phyloP scores from a whole-genome alignment of 2,329 filamentous ascomycete species.

The Cladosporium sp. region DNA sequence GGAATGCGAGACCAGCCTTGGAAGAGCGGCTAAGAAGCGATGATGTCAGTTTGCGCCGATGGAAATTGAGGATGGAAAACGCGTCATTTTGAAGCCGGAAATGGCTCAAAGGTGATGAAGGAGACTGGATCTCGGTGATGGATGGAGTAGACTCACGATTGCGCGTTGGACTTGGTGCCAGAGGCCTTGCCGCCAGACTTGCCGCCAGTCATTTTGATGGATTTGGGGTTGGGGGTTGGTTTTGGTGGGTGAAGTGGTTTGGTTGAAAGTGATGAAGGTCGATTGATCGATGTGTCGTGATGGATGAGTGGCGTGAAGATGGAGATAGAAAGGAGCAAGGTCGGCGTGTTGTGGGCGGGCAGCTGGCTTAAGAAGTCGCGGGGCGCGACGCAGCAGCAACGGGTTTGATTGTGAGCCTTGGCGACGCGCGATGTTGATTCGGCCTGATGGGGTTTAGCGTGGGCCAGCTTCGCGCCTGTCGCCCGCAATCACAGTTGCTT shows the following conservation, averaged over 20 bases:
- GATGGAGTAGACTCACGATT: conserved; percentile 73
- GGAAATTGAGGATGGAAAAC: conserved; percentile 28
- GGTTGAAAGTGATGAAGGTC: conserved; percentile 22
- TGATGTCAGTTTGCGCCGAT: conserved; percentile 44
- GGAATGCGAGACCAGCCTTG: conserved; percentile 98
- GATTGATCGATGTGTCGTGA: conserved; percentile 26
- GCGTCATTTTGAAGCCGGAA: conserved; percentile 35
- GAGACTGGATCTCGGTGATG: conserved; percentile 26
- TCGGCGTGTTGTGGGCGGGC: conserved; percentile 21
- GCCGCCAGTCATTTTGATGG: conserved; percentile 97
- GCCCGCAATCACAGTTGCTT: conserved; percentile 21
- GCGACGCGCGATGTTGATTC: conserved; percentile 19
- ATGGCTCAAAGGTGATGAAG: conserved; percentile 43
- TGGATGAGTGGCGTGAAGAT: conserved; percentile 32
- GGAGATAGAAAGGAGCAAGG: conserved; percentile 37
- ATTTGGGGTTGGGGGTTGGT: conserved; percentile 41
- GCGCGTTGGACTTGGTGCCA: conserved; percentile 91
- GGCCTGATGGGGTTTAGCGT: conserved; percentile 24
- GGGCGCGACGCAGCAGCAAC: conserved; percentile 9
- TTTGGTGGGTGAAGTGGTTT: conserved; percentile 39
- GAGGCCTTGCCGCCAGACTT: conserved; percentile 99
- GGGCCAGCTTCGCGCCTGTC: conserved; percentile 18
- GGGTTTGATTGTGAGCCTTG: conserved; percentile 20
- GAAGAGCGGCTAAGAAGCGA: conserved; percentile 75
- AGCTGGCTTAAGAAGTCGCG: conserved; percentile 21